A percentile compares a stretch with the other conserved stretches of the same genome.
Conservation (phyloP, 768 basidiomycete species). For the Agrocybe praecox region DNA sequence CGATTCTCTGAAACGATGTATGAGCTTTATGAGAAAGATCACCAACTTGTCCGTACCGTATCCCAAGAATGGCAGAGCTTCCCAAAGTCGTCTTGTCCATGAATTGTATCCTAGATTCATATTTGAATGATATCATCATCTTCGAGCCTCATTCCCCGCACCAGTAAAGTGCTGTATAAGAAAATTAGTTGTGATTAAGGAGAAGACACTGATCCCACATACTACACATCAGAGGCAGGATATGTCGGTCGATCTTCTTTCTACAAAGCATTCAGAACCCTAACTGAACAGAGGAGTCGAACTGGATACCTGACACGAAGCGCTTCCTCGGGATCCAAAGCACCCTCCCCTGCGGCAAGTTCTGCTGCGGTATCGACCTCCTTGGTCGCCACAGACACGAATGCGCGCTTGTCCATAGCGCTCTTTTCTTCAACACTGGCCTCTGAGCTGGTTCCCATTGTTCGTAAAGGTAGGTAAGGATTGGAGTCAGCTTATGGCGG, state of each 20-base stretch:
- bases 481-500: slow-evolving; percentile 22
- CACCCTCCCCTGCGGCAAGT: slow-evolving; percentile 46
- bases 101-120: slow-evolving; percentile 62
- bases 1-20: slow-evolving; percentile 41
- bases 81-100: slow-evolving; percentile 80
- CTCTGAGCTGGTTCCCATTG: slow-evolving; percentile 42
- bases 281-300: background rate
- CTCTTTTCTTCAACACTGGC: slow-evolving; percentile 39
- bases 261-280: slow-evolving; percentile 21
- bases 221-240: slow-evolving; percentile 76
- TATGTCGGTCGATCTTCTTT: slow-evolving; percentile 67
- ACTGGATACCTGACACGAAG: slow-evolving; percentile 47
- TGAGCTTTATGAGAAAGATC: background rate
- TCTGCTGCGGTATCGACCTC: slow-evolving; percentile 67
- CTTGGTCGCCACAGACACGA: slow-evolving; percentile 42
- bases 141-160: slow-evolving; percentile 17
- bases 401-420: slow-evolving; percentile 28
- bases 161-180: slow-evolving; percentile 54
- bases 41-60: slow-evolving; percentile 45
- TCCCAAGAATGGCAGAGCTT: slow-evolving; percentile 69
- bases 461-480: slow-evolving; percentile 41
- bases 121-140: background rate
- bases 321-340: slow-evolving; percentile 55
- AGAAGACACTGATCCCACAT: slow-evolving; percentile 26
- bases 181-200: background rate